phyloP scores from a whole-genome alignment of 2,329 filamentous ascomycete species.

The Alternaria hordeiaustralica region DNA sequence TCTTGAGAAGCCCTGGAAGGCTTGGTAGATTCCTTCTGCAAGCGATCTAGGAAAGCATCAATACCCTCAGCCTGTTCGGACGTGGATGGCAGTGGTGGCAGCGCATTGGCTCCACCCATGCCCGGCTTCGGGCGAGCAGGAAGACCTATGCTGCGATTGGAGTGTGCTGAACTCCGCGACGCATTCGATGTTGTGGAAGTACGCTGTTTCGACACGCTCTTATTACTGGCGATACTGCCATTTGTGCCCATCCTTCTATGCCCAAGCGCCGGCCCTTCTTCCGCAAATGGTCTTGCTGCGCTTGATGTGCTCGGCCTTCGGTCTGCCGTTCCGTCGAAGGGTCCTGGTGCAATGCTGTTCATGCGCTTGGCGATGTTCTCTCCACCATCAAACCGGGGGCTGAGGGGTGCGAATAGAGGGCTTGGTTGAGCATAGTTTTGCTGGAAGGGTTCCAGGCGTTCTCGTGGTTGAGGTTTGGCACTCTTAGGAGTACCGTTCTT shows the following conservation, averaged over 20 bases:
- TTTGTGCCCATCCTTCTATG: constrained; percentile 47
- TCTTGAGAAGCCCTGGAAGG: constrained; percentile 23
- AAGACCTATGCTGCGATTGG: constrained; percentile 32
- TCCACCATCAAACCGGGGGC: constrained; percentile 53
- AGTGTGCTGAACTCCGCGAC: constrained; percentile 42
- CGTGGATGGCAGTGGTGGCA: constrained; percentile 30
- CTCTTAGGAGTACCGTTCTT: constrained; percentile 39
- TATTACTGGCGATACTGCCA: constrained; percentile 37
- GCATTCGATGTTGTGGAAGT: constrained; percentile 38
- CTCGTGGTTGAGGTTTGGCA: constrained; percentile 26
- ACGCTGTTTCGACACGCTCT: constrained; percentile 35
- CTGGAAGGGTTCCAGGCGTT: constrained; percentile 34
- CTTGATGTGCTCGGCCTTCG: constrained; percentile 43
- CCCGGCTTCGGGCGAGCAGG: constrained; percentile 33
- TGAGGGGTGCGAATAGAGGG: constrained; percentile 56
- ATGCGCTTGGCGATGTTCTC: constrained; percentile 65
- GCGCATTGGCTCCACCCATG: constrained; percentile 16
- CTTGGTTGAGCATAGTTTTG: constrained; percentile 43
- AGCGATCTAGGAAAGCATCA: constrained; percentile 46
- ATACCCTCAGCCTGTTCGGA: constrained; percentile 42
- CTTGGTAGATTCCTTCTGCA: constrained; percentile 42
- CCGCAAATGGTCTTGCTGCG: constrained; percentile 37
- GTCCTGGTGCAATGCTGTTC: constrained; percentile 70
- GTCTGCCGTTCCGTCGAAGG: constrained; percentile 61
- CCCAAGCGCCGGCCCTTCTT: constrained; percentile 37